Conservation (phyloP, 306 rosid genomes). For the Castanea mollissima region DNA sequence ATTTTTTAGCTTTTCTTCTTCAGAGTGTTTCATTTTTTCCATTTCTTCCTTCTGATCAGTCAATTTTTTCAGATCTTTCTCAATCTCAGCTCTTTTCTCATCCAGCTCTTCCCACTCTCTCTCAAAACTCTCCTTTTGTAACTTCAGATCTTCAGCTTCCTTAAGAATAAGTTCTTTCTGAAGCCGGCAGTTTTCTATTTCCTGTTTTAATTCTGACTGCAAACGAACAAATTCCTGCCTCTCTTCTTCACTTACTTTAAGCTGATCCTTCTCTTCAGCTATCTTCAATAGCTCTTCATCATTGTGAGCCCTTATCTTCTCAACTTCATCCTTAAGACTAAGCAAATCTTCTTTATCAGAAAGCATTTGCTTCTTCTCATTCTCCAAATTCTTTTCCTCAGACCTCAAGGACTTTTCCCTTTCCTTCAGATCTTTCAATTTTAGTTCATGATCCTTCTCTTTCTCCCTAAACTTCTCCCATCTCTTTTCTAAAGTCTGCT, state of each 20-base stretch:
- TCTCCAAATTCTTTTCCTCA: conserved; percentile 68
- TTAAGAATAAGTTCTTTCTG: conserved; percentile 78
- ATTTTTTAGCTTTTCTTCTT: conserved; percentile 72
- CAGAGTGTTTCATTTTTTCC: conserved; percentile 54
- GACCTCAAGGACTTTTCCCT: conserved; percentile 60
- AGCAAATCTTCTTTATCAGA: conserved; percentile 68
- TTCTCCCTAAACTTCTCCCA: conserved; percentile 84
- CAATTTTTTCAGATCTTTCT: conserved; percentile 63
- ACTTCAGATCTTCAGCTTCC: conserved; percentile 87
- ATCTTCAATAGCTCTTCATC: conserved; percentile 62
- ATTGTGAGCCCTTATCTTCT: conserved; percentile 62
- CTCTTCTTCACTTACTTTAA: conserved; percentile 78
- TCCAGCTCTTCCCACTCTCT: conserved; percentile 97
- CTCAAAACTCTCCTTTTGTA: conserved; percentile 87
- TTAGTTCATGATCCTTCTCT: conserved; percentile 77
- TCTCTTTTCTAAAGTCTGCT: conserved; percentile 81
- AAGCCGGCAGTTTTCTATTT: conserved; percentile 75
- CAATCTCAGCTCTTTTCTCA: conserved; percentile 74
- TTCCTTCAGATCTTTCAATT: conserved; percentile 71
- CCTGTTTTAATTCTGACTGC: conserved; percentile 85
- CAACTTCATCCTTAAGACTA: conserved; percentile 59
- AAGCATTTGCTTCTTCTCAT: conserved; percentile 51
- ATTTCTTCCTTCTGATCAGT: conserved; percentile 67
- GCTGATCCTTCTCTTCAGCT: conserved; percentile 56
- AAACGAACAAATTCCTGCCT: conserved; percentile 62